Conservation (phyloP, 768 basidiomycete species). For the Tricholoma sp. region DNA sequence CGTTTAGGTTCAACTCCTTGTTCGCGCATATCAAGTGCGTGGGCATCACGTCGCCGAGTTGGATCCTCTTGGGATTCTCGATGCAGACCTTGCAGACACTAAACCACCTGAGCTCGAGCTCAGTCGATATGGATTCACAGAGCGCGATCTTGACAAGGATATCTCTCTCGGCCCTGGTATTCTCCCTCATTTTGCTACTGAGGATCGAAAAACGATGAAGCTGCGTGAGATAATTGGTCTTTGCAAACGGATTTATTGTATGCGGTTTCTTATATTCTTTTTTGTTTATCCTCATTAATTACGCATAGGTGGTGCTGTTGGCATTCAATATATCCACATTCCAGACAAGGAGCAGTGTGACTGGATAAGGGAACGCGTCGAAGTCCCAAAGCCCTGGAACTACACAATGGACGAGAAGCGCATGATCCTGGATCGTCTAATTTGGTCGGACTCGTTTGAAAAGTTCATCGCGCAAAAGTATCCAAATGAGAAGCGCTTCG, state of each 20-base stretch:
- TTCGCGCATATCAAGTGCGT: constrained; percentile 98
- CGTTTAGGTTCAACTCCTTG: constrained; percentile 87
- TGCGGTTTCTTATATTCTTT: constrained; percentile 23
- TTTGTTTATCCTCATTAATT: background rate
- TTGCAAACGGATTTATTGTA: constrained; percentile 92
- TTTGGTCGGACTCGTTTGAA: constrained; percentile 99
- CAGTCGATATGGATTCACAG: constrained; percentile 92
- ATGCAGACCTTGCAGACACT: constrained; percentile 76
- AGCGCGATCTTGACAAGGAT: constrained; percentile 90
- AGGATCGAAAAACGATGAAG: constrained; percentile 82
- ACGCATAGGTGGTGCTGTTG: constrained; percentile 71
- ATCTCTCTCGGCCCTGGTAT: constrained; percentile 95
- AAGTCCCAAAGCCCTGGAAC: constrained; percentile 95
- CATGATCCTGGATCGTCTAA: constrained; percentile 97
- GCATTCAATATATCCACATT: constrained; percentile 92
- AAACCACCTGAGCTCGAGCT: constrained; percentile 89
- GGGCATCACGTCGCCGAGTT: constrained; percentile 95
- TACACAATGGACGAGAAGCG: constrained; percentile 98
- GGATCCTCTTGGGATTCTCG: constrained; percentile 91
- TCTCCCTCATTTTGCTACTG: constrained; percentile 88
- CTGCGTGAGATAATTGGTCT: constrained; percentile 88
- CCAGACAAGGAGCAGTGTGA: constrained; percentile 98
- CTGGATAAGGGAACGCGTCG: constrained; percentile 96
- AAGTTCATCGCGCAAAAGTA: constrained; percentile 98
- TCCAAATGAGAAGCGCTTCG: constrained; percentile 99